These are phyloP conservation scores for Talaromyces thailandensis DNA, from an alignment of 495 filamentous ascomycete genomes.

Conservation along the genomic window DNA sequence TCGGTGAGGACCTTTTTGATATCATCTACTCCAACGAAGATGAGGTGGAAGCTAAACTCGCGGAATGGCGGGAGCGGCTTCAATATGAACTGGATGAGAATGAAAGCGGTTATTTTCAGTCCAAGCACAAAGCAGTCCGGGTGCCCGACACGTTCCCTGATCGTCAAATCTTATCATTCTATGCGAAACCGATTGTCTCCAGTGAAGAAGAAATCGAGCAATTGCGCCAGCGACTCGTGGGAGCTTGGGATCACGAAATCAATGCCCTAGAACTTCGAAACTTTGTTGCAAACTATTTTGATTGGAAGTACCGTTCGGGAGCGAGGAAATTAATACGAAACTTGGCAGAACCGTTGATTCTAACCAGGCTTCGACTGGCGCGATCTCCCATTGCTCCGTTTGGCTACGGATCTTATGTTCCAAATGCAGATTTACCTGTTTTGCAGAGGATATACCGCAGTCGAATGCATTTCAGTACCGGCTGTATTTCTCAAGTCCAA, in stretches of 20 bases:
- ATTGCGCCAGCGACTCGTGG: constrained; percentile 35
- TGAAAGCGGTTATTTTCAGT: constrained; percentile 71
- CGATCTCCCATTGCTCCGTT: constrained; percentile 8
- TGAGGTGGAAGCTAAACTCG: constrained; percentile 38
- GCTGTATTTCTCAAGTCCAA: constrained; percentile 66
- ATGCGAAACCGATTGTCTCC: constrained; percentile 78
- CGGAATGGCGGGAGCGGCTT: constrained; percentile 66
- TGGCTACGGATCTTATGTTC: constrained; percentile 5
- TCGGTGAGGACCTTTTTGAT: constrained; percentile 67
- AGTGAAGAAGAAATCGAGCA: constrained; percentile 45
- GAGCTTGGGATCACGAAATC: constrained; percentile 56
- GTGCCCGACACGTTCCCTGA: constrained; percentile 82
- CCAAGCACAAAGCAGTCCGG: constrained; percentile 59
- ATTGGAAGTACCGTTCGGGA: constrained; percentile 70
- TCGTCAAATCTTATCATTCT: constrained; percentile 68
- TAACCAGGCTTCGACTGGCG: constrained; percentile 47
- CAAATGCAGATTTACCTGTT: constrained; percentile 25
- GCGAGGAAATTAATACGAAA: constrained; percentile 78
- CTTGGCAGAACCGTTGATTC: constrained; percentile 69
- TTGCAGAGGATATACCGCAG: constrained; percentile 52
- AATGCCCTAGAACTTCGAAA: constrained; percentile 58
- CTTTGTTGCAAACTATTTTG: constrained; percentile 72
- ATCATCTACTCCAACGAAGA: constrained; percentile 39
- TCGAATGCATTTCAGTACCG: constrained; percentile 62
- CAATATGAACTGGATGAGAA: constrained; percentile 73